These are phyloP conservation scores for Cavenderia fasciculata DNA, from an alignment of 78 protist genomes.

Conservation along the genomic window DNA sequence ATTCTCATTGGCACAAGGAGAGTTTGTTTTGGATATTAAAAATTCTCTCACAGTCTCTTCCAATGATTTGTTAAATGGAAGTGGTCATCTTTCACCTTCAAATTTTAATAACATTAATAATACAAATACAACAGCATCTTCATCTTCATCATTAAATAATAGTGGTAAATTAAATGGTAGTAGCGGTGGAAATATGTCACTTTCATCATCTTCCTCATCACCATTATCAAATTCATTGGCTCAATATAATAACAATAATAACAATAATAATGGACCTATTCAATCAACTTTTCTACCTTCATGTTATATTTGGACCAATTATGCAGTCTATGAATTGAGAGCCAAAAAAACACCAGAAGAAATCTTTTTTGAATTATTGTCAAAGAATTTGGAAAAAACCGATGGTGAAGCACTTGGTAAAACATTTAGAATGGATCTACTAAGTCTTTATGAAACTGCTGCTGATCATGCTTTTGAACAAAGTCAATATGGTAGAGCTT, in stretches of 20 bases:
- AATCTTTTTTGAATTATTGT: conserved; percentile 63
- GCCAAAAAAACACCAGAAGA: conserved; percentile 80
- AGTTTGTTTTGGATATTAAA: conserved; percentile 18
- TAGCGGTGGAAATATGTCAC: neutral
- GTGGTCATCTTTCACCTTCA: no score
- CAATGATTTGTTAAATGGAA: no score
- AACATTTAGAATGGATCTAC: conserved; percentile 77
- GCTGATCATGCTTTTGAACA: conserved; percentile 74
- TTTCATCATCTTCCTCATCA: neutral
- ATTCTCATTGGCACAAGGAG: conserved; percentile 56
- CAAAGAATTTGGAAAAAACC: conserved; percentile 70
- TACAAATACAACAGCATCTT: neutral
- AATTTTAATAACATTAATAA: no score
- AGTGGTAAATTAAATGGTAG: neutral
- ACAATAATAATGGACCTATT: neutral
- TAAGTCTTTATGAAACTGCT: conserved; percentile 77
- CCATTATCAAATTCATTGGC: no score
- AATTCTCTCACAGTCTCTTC: conserved; percentile 21
- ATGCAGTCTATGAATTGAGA: conserved; percentile 67
- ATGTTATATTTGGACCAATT: conserved; percentile 62
- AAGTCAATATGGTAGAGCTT: conserved; percentile 81
- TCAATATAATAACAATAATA: neutral
- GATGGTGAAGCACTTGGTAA: conserved; percentile 85
- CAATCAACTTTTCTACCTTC: conserved; percentile 20
- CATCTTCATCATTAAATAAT: neutral